A percentile compares a stretch with the other conserved stretches of the same genome.
Evolutionary conservation across 2,329 filamentous ascomycete species (phyloP).

Genomic region (Didymella exigua): DNA sequence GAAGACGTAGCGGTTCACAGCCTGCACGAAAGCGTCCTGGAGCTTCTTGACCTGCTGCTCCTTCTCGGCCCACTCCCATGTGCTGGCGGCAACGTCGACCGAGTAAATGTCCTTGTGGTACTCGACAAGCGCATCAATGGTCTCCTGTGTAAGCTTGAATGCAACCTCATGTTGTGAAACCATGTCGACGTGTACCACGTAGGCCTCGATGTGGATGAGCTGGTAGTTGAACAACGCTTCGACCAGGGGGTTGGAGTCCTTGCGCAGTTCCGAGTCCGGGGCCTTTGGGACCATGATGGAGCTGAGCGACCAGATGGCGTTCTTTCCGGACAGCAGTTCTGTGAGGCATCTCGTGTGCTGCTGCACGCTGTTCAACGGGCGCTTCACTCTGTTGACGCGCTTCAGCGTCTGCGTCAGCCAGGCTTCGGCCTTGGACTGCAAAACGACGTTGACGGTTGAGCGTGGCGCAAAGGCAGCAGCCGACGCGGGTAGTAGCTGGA

Average conservation of each 20-base stretch:
- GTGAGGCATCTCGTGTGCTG: slow-evolving; percentile 96
- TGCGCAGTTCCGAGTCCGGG: slow-evolving; percentile 81
- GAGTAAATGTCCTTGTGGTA: slow-evolving; percentile 97
- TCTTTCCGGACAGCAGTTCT: slow-evolving; percentile 85
- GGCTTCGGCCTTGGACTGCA: slow-evolving; percentile 88
- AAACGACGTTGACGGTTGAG: slow-evolving; percentile 91
- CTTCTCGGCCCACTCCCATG: slow-evolving; percentile 96
- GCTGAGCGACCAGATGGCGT: slow-evolving; percentile 92
- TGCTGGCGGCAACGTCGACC: slow-evolving; percentile 84
- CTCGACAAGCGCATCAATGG: slow-evolving; percentile 90
- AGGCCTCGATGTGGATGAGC: slow-evolving; percentile 91
- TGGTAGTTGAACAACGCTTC: slow-evolving; percentile 93
- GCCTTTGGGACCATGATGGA: slow-evolving; percentile 92
- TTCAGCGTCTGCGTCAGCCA: slow-evolving; percentile 98
- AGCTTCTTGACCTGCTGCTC: slow-evolving; percentile 95
- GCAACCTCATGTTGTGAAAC: slow-evolving; percentile 96
- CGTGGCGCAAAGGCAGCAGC: slow-evolving; percentile 95
- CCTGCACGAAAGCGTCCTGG: slow-evolving; percentile 94
- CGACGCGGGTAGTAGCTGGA: slow-evolving; percentile 90
- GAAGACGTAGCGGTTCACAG: slow-evolving; percentile 96
- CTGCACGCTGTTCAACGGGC: slow-evolving; percentile 92
- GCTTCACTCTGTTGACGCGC: slow-evolving; percentile 95
- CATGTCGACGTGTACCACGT: slow-evolving; percentile 99
- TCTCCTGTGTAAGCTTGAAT: slow-evolving; percentile 94
- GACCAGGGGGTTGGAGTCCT: slow-evolving; percentile 79